These are phyloP conservation scores for Eimeria acervulina DNA, from an alignment of 169 alveolate species.

Conservation along the genomic window DNA sequence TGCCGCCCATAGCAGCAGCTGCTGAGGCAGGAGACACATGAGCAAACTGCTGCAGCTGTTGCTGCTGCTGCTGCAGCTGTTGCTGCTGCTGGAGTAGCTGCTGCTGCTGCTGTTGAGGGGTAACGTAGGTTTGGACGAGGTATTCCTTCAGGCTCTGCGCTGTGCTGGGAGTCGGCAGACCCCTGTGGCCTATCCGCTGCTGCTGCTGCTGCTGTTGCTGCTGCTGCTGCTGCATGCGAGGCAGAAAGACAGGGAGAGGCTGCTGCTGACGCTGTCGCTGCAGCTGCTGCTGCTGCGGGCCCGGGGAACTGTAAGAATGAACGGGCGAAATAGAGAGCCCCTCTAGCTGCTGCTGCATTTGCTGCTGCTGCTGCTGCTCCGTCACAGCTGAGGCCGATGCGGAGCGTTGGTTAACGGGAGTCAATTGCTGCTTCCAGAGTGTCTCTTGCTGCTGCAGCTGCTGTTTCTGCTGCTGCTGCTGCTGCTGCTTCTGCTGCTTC, in stretches of 20 bases:
- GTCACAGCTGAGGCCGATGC: background rate
- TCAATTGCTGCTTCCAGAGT: background rate
- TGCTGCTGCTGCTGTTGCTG: background rate
- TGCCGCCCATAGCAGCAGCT: conserved; percentile 2
- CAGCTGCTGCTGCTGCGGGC: conserved; percentile 32
- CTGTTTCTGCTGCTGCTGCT: conserved; percentile 20
- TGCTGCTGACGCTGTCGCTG: conserved; percentile 4
- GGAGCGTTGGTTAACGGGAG: background rate
- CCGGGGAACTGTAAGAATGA: background rate
- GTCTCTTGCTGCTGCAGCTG: background rate
- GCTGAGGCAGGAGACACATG: too few relatives aligned
- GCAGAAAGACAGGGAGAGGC: background rate
- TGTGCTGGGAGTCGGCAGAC: background rate
- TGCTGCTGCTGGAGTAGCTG: background rate
- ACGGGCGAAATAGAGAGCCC: background rate
- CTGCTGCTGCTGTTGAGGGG: background rate
- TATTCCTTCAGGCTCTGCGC: conserved; percentile 23
- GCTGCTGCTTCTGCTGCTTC: background rate
- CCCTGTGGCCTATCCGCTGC: background rate
- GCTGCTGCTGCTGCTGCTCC: background rate
- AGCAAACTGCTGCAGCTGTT: background rate
- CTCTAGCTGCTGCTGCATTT: conserved; percentile 3
- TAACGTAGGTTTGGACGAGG: background rate
- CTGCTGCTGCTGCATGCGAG: background rate
- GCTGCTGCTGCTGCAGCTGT: background rate